A percentile compares a stretch with the other conserved stretches of the same genome.
Conservation (phyloP, 2,329 filamentous ascomycete species). For the Pezicula neosporulosa region DNA sequence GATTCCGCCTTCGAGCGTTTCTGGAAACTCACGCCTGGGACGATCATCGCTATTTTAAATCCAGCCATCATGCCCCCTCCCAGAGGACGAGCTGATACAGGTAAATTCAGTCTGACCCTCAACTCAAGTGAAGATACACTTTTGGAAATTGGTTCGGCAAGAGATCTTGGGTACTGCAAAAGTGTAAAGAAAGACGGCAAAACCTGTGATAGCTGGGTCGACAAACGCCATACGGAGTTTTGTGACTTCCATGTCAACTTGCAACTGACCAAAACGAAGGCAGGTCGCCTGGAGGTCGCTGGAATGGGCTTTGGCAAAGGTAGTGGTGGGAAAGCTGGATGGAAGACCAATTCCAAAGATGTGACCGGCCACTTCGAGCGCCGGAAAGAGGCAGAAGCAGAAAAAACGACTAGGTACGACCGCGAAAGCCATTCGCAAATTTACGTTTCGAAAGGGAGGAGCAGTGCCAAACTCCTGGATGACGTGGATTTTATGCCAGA, state of each 20-base stretch:
- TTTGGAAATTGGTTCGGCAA: conserved; percentile 79
- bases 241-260: conserved; percentile 92
- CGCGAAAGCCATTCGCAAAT: conserved; percentile 53
- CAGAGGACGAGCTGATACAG: conserved; percentile 69
- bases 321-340: conserved; percentile 28
- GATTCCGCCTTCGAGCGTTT: conserved; percentile 86
- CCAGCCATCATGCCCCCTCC: conserved; percentile 87
- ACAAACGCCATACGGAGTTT: conserved; percentile 81
- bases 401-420: conserved; percentile 47
- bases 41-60: conserved; percentile 87
- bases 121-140: conserved; percentile 85
- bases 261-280: conserved; percentile 66
- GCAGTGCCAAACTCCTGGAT: conserved; percentile 61
- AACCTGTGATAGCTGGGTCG: conserved; percentile 79
- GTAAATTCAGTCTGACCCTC: conserved; percentile 81
- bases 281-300: conserved; percentile 76
- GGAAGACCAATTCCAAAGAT: conserved; percentile 19
- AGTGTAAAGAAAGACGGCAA: conserved; percentile 80
- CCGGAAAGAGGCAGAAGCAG: conserved; percentile 19
- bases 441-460: conserved; percentile 45
- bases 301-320: conserved; percentile 49
- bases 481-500: conserved; percentile 57
- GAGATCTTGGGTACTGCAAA: conserved; percentile 88
- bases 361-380: conserved; percentile 18
- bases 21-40: conserved; percentile 92